Conservation (phyloP, 2,329 filamentous ascomycete species). For the Decorospora gaudefroyi region DNA sequence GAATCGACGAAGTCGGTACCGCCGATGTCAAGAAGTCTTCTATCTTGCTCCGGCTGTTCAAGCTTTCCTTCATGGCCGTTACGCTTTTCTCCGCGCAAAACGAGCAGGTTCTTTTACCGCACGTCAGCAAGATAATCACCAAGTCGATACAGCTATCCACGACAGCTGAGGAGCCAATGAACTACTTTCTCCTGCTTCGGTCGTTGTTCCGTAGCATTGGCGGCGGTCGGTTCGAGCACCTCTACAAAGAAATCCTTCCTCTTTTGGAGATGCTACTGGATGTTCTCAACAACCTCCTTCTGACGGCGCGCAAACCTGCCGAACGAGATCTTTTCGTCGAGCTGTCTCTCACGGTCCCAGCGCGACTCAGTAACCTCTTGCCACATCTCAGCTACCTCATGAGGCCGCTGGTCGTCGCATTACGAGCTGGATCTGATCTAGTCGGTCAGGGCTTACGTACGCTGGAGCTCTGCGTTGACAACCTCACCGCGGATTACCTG, state of each 20-base stretch:
- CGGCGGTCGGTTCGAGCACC: slow-evolving; percentile 92
- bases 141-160: slow-evolving; percentile 96
- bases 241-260: slow-evolving; percentile 97
- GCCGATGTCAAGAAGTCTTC: slow-evolving; percentile 90
- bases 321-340: slow-evolving; percentile 97
- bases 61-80: slow-evolving; percentile 98
- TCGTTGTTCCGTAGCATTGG: slow-evolving; percentile 96
- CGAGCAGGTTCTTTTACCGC: slow-evolving; percentile 90
- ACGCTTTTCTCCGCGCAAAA: slow-evolving; percentile 94
- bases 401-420: slow-evolving; percentile 92
- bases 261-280: slow-evolving; percentile 96
- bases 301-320: slow-evolving; percentile 85
- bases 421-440: slow-evolving; percentile 88
- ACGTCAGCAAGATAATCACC: slow-evolving; percentile 96
- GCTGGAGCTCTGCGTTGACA: slow-evolving; percentile 95
- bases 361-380: slow-evolving; percentile 87
- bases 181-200: slow-evolving; percentile 92
- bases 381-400: slow-evolving; percentile 96
- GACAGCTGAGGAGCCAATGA: slow-evolving; percentile 95
- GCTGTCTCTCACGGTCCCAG: slow-evolving; percentile 92
- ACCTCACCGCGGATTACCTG: slow-evolving; percentile 94
- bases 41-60: slow-evolving; percentile 91
- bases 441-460: slow-evolving; percentile 93
- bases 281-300: slow-evolving; percentile 90
- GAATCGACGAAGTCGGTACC: slow-evolving; percentile 91